phyloP scores from a whole-genome alignment of 192 early-diverging fungal species.

The Coemansia sp. region DNA sequence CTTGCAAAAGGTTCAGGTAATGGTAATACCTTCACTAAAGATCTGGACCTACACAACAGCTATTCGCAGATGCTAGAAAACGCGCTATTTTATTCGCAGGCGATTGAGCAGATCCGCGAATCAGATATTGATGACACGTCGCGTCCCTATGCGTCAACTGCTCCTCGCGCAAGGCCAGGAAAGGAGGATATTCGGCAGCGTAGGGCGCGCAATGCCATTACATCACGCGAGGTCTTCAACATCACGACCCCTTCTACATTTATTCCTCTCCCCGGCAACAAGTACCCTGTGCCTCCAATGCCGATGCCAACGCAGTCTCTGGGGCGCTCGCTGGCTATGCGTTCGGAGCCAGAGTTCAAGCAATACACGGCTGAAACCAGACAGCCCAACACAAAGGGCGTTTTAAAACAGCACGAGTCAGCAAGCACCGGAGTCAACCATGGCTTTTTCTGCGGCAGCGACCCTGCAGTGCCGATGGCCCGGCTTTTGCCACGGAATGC shows the following conservation, averaged over 20 bases:
- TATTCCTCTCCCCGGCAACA: conserved; percentile 21
- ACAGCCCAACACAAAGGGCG: conserved; percentile 4
- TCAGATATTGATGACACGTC: conserved; percentile 21
- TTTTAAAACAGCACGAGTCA: not conserved
- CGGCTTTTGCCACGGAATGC: conserved; percentile 16
- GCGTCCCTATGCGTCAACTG: conserved; percentile 19
- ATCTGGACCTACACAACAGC: conserved; percentile 16
- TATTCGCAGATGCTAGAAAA: conserved; percentile 53
- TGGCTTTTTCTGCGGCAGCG: not conserved
- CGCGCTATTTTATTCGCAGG: conserved; percentile 51
- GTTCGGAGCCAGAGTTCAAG: conserved; percentile 42
- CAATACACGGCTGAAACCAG: not conserved
- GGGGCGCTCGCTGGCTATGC: conserved; percentile 29
- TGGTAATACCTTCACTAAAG: not conserved
- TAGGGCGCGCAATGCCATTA: conserved; percentile 41
- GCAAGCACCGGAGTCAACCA: conserved; percentile 3
- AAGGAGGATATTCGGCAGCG: conserved; percentile 50
- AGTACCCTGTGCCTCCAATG: not conserved
- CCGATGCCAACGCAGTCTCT: conserved; percentile 5
- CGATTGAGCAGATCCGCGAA: conserved; percentile 40
- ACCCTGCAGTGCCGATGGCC: conserved; percentile 25
- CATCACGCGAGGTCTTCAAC: conserved; percentile 46
- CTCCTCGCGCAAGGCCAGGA: conserved; percentile 36
- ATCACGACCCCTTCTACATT: conserved; percentile 31
- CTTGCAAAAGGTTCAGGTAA: not conserved